Evolutionary conservation across 495 filamentous ascomycete genomes (phyloP).

Genomic region (Podospora pseudocomata): DNA sequence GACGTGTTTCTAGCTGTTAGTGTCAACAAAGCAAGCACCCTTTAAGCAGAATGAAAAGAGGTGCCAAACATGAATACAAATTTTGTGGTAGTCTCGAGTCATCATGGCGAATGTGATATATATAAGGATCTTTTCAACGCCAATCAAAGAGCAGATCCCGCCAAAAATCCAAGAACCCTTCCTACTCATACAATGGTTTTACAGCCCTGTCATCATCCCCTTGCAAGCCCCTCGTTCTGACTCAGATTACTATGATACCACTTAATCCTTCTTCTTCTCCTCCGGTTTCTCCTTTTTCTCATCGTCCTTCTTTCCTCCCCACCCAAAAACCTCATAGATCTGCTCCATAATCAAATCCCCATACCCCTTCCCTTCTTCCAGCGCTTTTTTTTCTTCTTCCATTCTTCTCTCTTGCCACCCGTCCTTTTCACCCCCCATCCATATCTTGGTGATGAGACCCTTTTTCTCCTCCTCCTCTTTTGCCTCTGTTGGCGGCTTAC

Average conservation of each 20-base stretch:
- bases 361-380: conserved; percentile 78
- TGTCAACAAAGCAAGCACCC: too few species aligned
- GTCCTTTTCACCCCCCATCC: conserved; percentile 67
- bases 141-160: too few species aligned
- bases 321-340: conserved; percentile 71
- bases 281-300: conserved; percentile 11
- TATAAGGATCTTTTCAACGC: too few species aligned
- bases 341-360: conserved; percentile 77
- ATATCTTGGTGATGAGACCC: conserved; percentile 45
- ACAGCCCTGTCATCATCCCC: background rate
- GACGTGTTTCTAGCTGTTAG: too few species aligned
- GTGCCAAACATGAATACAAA: too few species aligned
- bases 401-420: conserved; percentile 70
- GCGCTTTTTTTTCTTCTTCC: conserved; percentile 63
- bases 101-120: too few species aligned
- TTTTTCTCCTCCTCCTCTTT: conserved; percentile 27
- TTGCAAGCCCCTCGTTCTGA: too few species aligned
- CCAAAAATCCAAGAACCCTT: too few species aligned
- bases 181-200: background rate
- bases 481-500: conserved; percentile 36
- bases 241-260: background rate
- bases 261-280: conserved; percentile 6
- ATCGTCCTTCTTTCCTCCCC: conserved; percentile 28
- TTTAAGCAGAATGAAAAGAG: too few species aligned
- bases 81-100: too few species aligned